Evolutionary conservation across 2,329 filamentous ascomycete species (phyloP), one percentile per base, ranked within the genome.

Genomic region (Talaromyces sp.): DNA sequence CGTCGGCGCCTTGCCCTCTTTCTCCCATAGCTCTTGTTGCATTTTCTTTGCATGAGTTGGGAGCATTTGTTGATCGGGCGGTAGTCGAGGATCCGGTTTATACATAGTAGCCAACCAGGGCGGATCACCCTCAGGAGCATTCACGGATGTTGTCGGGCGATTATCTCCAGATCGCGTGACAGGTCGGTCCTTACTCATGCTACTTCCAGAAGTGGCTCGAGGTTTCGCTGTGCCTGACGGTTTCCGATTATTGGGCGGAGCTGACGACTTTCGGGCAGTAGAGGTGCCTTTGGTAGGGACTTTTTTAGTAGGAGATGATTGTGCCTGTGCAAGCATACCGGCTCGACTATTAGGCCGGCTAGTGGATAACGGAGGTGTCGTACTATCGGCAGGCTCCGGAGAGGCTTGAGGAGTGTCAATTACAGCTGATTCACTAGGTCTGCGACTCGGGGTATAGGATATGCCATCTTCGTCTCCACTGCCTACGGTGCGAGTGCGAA

Each of bases 51-150:
- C 94, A 62, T 97, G 91, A 0, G 94, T 97, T 0, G 94, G 94
- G 10, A 99, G 84, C 55, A 99, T 86, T 70, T 99, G 94, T 73
- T 99, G 89, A 62, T 99, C 94, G 0, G 91, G 94, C 5, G 94
- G 94, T 35, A 99, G 79, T 61, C 91, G 87, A 31, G 94, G 94
- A 70, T 99, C 94, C 0, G 94, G 94, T 69, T 95, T 96, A 74
- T 97, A 99, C 75, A 96, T 91, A 21, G 89, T 89, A 46, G 94
- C 84, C 75, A 97, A 84, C 94, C 94, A 99, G 53, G 94, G 94
- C 9, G 94, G 91, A 56, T 97, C 93, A 19, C 94, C 94, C 77
- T 97, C 94, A 0, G 92, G 92, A 41, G 86, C 84, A 69, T 90
- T 84, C 73, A 80, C 70, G 66, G 80, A 72, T 68, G 81, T 85